Base-by-base conservation (phyloP, 2,329 filamentous ascomycete genomes). In the Fusarium sacchari region DNA sequence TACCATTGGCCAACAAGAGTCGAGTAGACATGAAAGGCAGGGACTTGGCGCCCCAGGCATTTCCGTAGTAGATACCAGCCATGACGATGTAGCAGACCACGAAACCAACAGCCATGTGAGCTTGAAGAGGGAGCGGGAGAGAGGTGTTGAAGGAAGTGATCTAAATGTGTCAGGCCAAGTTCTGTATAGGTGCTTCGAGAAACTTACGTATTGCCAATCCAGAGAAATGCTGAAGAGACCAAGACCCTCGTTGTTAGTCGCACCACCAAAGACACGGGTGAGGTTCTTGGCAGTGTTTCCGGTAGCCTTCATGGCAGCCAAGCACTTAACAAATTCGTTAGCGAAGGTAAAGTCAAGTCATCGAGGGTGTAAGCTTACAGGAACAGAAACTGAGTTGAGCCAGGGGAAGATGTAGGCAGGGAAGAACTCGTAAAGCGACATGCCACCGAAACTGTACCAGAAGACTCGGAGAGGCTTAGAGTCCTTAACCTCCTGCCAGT, bases 1-100 rank as follows among this genome's bases (percentile, higher is more conserved):
- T 77, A 15, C 87, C 87, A 17, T 84, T 82, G 9, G 78, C 76
- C 8, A 80, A 67, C 6, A 80, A 81, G 9, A 89, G 83, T 5
- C 78, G 77, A 0, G 87, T 88, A 2, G 87, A 89, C 87, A 89
- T 89, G 78, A 89, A 89, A 0, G 87, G 87, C 18, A 85, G 84
- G 0, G 81, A 81, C 52, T 78, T 81, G 0, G 87, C 76, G 12
- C 80, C 79, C 87, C 87, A 89, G 3, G 72, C 81, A 61, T 89
- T 84, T 28, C 78, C 79, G 73, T 88, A 89, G 76, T 88, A 89
- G 34, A 89, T 85, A 5, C 80, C 84, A 0, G 87, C 72, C 86
- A 90, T 88, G 3, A 81, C 84, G 12, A 83, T 70, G 60, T 85
- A 87, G 75, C 88, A 89, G 26, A 85, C 76, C 3, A 85, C 39